Base-by-base conservation (phyloP, 371 early-diverging fungal genomes). In the Mortierella sp. region DNA sequence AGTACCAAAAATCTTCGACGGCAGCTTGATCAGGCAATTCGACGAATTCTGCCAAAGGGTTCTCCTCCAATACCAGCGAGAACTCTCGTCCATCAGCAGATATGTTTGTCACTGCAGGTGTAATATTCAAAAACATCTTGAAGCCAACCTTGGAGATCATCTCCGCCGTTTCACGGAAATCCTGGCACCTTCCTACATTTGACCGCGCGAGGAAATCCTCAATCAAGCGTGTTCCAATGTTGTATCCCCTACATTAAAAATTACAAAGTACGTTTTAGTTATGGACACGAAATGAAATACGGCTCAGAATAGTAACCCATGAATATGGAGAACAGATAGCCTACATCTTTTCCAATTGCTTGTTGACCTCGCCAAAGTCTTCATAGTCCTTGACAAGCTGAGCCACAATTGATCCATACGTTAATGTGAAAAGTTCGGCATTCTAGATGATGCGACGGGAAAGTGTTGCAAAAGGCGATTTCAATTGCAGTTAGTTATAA, bases 391-490 rank as follows among this genome's bases (percentile, higher is more conserved):
- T 95, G 58, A 97, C 90, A 7, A 99, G 90, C 71, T 98, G 98
- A 36, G 94, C 94, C 1, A 99, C 99, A 24, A 99, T 88, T 4
- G 99, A 95, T 19, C 99, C 99, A 84, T 99, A 99, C 59, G 99
- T 99, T 65, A 99, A 86, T 4, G 95, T 94, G 75, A 99, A 99
- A n/a, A 99, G 93, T 84, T 99, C 99, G 4, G 95, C 96, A 78
- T 94, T 97, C 91, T 92, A 84, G n/a, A 33, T 9, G 28, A 7
- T 10, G 43, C 4, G 36, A 16, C 28, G 55, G 28, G 10, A 28
- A 55, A 24, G 55, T 24, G 22, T 13, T 13, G n/a, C 0, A 52
- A 52, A 22, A 7, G 52, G 19, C 8, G 52, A 22, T 52, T 52
- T 52, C 22, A 22, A 15, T 13, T 11, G 15, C 24, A 11, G 55